phyloP scores from a whole-genome alignment of 2,329 filamentous ascomycete species.

The Monosporascus cannonballus region DNA sequence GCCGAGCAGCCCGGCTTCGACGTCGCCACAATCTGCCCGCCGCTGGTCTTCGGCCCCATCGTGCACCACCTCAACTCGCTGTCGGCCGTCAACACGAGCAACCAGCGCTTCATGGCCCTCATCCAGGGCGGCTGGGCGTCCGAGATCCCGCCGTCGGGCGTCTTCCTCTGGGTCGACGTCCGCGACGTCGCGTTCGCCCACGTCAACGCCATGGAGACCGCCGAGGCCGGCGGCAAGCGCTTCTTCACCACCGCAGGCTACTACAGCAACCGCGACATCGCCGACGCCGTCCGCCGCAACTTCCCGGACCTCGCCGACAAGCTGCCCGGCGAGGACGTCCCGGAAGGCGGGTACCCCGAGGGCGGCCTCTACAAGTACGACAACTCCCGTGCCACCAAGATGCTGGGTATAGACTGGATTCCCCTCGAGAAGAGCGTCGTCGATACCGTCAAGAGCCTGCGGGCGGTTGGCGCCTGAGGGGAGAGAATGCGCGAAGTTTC shows the following conservation, averaged over 20 bases:
- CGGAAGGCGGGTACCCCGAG: slow-evolving; percentile 37
- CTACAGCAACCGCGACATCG: slow-evolving; percentile 41
- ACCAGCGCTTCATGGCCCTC: slow-evolving; percentile 43
- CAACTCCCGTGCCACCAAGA: slow-evolving; percentile 50
- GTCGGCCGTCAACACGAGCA: slow-evolving; percentile 46
- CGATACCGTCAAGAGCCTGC: slow-evolving; percentile 59
- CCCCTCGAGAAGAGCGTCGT: slow-evolving; percentile 54
- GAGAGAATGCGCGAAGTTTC: neutral
- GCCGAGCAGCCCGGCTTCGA: slow-evolving; percentile 39
- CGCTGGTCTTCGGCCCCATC: slow-evolving; percentile 49
- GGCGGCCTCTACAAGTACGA: slow-evolving; percentile 46
- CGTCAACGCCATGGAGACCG: slow-evolving; percentile 42
- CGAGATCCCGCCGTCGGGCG: slow-evolving; percentile 34
- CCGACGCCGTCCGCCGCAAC: slow-evolving; percentile 34
- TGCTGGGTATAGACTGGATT: slow-evolving; percentile 58
- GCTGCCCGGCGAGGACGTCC: slow-evolving; percentile 38
- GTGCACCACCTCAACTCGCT: slow-evolving; percentile 40
- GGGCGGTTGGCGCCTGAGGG: slow-evolving; percentile 32
- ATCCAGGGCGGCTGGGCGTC: slow-evolving; percentile 44
- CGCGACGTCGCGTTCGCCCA: slow-evolving; percentile 50
- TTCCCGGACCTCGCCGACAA: slow-evolving; percentile 45
- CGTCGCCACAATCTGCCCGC: slow-evolving; percentile 48
- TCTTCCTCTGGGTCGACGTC: slow-evolving; percentile 49
- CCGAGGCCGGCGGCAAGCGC: slow-evolving; percentile 42
- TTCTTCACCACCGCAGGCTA: slow-evolving; percentile 43